A percentile compares a stretch with the other conserved stretches of the same genome.
phyloP scores from a whole-genome alignment of 495 filamentous ascomycete species.

The Penicillium samsonianum region DNA sequence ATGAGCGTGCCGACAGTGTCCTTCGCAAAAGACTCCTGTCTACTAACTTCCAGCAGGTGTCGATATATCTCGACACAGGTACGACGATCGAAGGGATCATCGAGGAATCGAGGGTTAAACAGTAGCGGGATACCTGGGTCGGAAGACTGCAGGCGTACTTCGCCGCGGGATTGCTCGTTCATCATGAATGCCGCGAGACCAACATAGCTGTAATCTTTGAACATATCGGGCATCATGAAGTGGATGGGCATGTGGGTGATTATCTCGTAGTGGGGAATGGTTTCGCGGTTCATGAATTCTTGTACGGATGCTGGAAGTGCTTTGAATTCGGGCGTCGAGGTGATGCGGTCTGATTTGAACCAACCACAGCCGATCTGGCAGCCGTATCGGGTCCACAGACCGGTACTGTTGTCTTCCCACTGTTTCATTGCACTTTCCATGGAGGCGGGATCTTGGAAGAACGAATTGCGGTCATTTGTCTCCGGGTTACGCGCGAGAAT shows the following conservation, averaged over 20 bases:
- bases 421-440: constrained; percentile 47
- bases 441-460: constrained; percentile 32
- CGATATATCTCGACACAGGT: constrained; percentile 55
- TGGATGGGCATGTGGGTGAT: constrained; percentile 37
- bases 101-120: constrained; percentile 60
- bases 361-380: constrained; percentile 52
- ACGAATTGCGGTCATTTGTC: constrained; percentile 35
- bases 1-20: constrained; percentile 43
- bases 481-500: constrained; percentile 27
- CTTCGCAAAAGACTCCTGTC: constrained; percentile 47
- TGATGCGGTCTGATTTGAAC: constrained; percentile 52
- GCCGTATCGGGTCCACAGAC: constrained; percentile 41
- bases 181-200: constrained; percentile 36
- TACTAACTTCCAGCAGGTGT: constrained; percentile 44
- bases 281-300: constrained; percentile 40
- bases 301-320: constrained; percentile 42
- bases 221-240: constrained; percentile 25
- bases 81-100: constrained; percentile 57
- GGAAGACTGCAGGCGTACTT: constrained; percentile 54
- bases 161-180: constrained; percentile 48
- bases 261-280: constrained; percentile 52
- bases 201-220: constrained; percentile 36
- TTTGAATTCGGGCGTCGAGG: constrained; percentile 43
- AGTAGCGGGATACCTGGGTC: constrained; percentile 55
- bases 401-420: constrained; percentile 49